Conservation (phyloP, 2,329 filamentous ascomycete species). For the Ophiostoma perfectum region DNA sequence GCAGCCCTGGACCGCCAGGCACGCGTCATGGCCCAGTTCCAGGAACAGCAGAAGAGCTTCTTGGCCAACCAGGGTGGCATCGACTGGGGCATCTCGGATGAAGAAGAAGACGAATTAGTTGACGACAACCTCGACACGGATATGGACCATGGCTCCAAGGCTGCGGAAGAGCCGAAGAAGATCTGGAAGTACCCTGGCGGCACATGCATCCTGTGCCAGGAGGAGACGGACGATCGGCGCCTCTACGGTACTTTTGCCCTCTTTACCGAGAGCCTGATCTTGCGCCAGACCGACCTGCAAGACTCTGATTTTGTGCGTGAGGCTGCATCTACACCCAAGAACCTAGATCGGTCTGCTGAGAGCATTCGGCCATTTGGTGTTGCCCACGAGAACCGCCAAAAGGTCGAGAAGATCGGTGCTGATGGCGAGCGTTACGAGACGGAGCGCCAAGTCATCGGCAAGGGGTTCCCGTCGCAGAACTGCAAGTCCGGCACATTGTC, state of each 20-base stretch:
- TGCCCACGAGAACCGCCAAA: slow-evolving; percentile 75
- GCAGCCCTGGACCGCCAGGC: slow-evolving; percentile 85
- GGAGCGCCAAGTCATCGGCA: slow-evolving; percentile 78
- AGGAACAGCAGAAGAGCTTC: slow-evolving; percentile 94
- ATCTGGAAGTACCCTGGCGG: slow-evolving; percentile 87
- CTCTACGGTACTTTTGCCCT: slow-evolving; percentile 92
- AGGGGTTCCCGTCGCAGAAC: slow-evolving; percentile 71
- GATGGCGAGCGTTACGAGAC: slow-evolving; percentile 64
- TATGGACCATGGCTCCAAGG: slow-evolving; percentile 30
- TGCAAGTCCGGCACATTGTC: slow-evolving; percentile 72
- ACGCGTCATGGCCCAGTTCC: slow-evolving; percentile 95
- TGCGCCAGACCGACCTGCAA: slow-evolving; percentile 78
- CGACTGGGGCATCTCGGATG: slow-evolving; percentile 74
- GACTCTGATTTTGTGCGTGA: slow-evolving; percentile 82
- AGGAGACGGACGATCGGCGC: slow-evolving; percentile 83
- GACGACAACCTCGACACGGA: slow-evolving; percentile 7
- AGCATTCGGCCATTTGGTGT: slow-evolving; percentile 83
- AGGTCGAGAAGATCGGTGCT: slow-evolving; percentile 68
- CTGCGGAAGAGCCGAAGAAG: slow-evolving; percentile 60
- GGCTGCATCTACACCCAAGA: slow-evolving; percentile 69
- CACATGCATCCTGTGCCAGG: slow-evolving; percentile 93
- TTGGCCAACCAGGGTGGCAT: slow-evolving; percentile 80
- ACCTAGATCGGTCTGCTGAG: slow-evolving; percentile 80
- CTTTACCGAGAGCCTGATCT: slow-evolving; percentile 75
- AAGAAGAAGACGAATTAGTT: slow-evolving; percentile 48